Conservation (phyloP, 805 yeast species). For the Phaffomyces antillensis region DNA sequence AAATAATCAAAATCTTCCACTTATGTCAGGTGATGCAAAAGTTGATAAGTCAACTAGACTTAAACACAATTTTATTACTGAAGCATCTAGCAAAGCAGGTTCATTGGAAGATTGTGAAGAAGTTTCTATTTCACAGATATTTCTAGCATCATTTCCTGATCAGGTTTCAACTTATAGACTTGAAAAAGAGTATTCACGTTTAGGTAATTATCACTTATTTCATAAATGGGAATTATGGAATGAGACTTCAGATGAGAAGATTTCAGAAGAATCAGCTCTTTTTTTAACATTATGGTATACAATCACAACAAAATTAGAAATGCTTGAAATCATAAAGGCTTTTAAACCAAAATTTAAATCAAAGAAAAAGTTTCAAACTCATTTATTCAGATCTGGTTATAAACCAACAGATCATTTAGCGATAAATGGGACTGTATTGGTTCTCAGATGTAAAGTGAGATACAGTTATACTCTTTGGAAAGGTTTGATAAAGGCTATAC, state of each 20-base stretch:
- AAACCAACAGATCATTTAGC: not conserved
- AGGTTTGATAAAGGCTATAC: not conserved
- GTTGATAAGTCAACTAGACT: too few relatives aligned
- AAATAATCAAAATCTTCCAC: conserved; percentile 2
- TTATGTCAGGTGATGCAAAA: not conserved
- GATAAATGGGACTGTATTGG: not conserved
- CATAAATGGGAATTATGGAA: conserved; percentile 3
- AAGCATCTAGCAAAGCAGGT: too few relatives aligned
- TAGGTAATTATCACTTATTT: conserved; percentile 3
- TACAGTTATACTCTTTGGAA: conserved; percentile 1
- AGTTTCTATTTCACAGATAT: too few relatives aligned
- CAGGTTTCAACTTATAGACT: not conserved
- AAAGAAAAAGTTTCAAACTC: conserved; percentile 1
- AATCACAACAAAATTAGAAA: conserved; percentile 3
- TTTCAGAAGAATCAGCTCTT: not conserved
- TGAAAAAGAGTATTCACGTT: not conserved
- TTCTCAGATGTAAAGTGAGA: not conserved
- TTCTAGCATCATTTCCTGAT: not conserved
- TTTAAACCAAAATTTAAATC: not conserved
- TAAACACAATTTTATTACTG: too few relatives aligned
- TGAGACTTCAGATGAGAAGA: not conserved
- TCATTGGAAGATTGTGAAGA: not conserved
- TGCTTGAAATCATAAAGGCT: conserved; percentile 1
- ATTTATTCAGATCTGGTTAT: conserved; percentile 3
- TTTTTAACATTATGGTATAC: not conserved